These are phyloP conservation scores for Phragmites australis DNA, from an alignment of 176 grass and related monocot species.

Conservation along the genomic window DNA sequence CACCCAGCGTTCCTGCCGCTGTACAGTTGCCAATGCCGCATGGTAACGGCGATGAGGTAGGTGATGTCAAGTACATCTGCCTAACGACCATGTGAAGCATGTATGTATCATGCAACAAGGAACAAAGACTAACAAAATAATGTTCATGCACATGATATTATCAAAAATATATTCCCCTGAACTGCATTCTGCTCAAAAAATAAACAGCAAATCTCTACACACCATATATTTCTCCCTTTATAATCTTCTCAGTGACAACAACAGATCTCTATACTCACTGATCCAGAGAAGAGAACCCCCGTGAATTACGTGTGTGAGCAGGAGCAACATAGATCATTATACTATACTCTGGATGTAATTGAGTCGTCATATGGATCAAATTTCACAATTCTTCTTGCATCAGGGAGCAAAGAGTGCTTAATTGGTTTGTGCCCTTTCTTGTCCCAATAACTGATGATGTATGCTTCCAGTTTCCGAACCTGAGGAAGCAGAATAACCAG, in stretches of 20 bases:
- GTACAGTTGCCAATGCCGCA: background rate
- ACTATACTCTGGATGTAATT: constrained; percentile 26
- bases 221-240: constrained; percentile 11
- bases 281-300: background rate
- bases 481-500: constrained; percentile 38
- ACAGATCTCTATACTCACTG: background rate
- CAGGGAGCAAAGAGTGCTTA: constrained; percentile 52
- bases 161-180: constrained; percentile 1
- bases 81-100: background rate
- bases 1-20: background rate
- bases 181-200: background rate
- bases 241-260: constrained; percentile 8
- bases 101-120: background rate
- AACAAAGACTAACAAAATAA: background rate
- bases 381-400: constrained; percentile 46
- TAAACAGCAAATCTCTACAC: background rate
- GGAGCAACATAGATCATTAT: constrained; percentile 8
- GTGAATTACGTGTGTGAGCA: background rate
- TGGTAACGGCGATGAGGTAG: background rate
- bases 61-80: background rate
- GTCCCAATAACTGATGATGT: constrained; percentile 55
- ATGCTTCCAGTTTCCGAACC: constrained; percentile 64
- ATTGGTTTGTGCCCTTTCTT: constrained; percentile 51
- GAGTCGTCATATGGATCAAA: constrained; percentile 46
- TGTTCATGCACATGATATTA: background rate